These are phyloP conservation scores for Microdochium bolleyi DNA, from an alignment of 2,329 filamentous ascomycete genomes.

Conservation along the genomic window DNA sequence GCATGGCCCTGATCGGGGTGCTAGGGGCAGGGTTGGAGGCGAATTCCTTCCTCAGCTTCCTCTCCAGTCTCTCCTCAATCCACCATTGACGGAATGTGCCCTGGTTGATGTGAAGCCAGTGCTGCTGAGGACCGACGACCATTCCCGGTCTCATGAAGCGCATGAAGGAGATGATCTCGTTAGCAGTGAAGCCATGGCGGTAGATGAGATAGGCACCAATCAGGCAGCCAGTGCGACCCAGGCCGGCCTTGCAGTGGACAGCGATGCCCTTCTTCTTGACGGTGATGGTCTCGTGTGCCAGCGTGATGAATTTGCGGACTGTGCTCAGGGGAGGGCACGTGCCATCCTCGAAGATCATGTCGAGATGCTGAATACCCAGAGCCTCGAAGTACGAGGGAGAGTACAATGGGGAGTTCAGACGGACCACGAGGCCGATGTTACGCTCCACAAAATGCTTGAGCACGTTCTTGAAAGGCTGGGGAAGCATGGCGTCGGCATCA, in stretches of 20 bases:
- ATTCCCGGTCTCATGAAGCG: constrained; percentile 98
- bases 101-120: constrained; percentile 98
- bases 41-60: constrained; percentile 53
- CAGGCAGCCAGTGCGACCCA: constrained; percentile 89
- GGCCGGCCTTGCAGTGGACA: constrained; percentile 96
- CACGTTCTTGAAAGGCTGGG: constrained; percentile 91
- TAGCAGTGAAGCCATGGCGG: constrained; percentile 92
- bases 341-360: constrained; percentile 99
- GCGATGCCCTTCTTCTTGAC: constrained; percentile 88
- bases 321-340: constrained; percentile 84
- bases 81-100: constrained; percentile 98
- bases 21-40: constrained; percentile 42
- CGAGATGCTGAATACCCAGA: constrained; percentile 87
- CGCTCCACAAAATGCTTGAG: constrained; percentile 80
- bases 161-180: constrained; percentile 97
- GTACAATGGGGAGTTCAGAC: constrained; percentile 92
- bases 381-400: constrained; percentile 96
- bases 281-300: constrained; percentile 91
- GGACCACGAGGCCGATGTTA: constrained; percentile 87
- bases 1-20: constrained; percentile 55
- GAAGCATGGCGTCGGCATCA: constrained; percentile 60
- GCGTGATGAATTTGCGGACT: constrained; percentile 90
- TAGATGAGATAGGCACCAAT: constrained; percentile 98
- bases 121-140: constrained; percentile 97
- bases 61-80: constrained; percentile 79